Evolutionary conservation across 2,329 filamentous ascomycete genomes (phyloP).

Genomic region (Aspergillus sp.): DNA sequence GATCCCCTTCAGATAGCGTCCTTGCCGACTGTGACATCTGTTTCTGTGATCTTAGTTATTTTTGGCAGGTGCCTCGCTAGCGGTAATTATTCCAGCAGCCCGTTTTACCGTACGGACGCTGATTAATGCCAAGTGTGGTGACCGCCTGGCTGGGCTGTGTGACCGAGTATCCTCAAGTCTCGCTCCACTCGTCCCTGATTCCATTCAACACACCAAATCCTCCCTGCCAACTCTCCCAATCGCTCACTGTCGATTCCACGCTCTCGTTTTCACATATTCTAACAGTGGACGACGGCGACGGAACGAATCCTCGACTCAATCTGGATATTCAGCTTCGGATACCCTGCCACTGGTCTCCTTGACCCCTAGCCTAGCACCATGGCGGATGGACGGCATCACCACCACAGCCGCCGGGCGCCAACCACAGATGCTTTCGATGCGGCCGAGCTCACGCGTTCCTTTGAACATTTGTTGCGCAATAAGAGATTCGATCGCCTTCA

Average conservation of each 20-base stretch:
- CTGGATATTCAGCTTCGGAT: conserved; percentile 30
- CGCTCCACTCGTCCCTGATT: conserved; percentile 16
- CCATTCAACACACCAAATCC: conserved; percentile 10
- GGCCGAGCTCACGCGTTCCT: conserved; percentile 77
- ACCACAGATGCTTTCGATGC: conserved; percentile 66
- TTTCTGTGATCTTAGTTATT: conserved; percentile 7
- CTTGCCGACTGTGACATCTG: conserved; percentile 1
- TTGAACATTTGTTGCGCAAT: conserved; percentile 83
- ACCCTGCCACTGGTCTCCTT: conserved; percentile 31
- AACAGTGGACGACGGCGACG: not conserved
- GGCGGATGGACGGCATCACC: conserved; percentile 43
- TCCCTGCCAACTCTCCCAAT: conserved; percentile 11
- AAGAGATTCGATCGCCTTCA: conserved; percentile 85
- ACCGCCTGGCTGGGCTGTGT: conserved; percentile 35
- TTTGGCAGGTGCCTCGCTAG: conserved; percentile 14
- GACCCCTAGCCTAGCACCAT: conserved; percentile 34
- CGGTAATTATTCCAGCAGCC: conserved; percentile 19
- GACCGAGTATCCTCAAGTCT: conserved; percentile 22
- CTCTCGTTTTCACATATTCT: not conserved
- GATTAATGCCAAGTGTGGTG: conserved; percentile 31
- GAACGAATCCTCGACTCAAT: conserved; percentile 17
- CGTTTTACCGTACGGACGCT: conserved; percentile 20
- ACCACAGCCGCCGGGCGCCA: conserved; percentile 37
- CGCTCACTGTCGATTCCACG: not conserved
- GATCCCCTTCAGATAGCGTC: not conserved